Evolutionary conservation across 139 green algal genomes (phyloP), one percentile per base, ranked within the genome.

Genomic region (Tetradesmus lagerheimii): DNA sequence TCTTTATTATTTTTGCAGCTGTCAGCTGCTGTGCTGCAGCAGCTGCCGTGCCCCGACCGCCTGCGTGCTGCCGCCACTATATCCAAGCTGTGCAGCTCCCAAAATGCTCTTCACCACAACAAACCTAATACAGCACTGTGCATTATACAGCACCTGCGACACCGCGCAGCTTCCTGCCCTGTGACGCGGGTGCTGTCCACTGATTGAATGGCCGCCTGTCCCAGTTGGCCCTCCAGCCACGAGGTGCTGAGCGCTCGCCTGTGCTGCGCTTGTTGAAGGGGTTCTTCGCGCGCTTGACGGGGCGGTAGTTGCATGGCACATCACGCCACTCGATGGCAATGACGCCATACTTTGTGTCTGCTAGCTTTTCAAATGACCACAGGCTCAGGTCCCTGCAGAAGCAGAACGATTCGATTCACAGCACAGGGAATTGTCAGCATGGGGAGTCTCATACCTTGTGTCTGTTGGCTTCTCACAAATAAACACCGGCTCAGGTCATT

Each of bases 281-380:
- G 80, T 76, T 83, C 35, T 85, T 80, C 1, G 89, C 89, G 0
- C 47, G 64, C 29, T 93, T 93, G 29, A n/a, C 38, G 12, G 89
- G 89, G 34, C 64, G 43, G 89, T 91, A 93, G 41, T 37, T 43
- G 87, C 87, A 91, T 9, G 87, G 87, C 43, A 91, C 88, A 38
- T 91, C 80, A 5, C 88, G 53, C 88, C 88, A 91, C 39, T 50
- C n/a, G 23, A 91, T 47, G 14, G 84, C 90, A 31, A 94, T 92
- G 18, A 94, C 92, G 41, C 92, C 92, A 75, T 86, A 94, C 76
- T 91, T 91, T 20, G 53, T 90, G 50, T 94, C 84, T 11, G 92
- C 93, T 38, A 94, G 83, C 92, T 87, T 93, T 85, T 91, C 85
- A 64, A 82, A 92, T 6, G 90, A 38, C 90, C 90, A 92, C 12